Evolutionary conservation across 1,139 yeast genomes (phyloP), one percentile per base, ranked within the genome.

Genomic region (Yamadazyma songkhlaensis): DNA sequence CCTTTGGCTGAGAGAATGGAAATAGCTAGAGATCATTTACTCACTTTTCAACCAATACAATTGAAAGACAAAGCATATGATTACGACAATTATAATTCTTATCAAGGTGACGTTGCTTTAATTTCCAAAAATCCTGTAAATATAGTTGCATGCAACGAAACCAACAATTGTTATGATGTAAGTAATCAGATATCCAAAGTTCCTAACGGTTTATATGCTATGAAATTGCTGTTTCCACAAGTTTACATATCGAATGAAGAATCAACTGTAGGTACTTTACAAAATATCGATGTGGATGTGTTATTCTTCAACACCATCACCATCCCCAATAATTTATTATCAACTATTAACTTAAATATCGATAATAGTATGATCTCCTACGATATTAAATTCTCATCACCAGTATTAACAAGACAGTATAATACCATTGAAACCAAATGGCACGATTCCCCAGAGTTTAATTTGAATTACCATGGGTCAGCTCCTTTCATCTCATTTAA

Each of bases 341-440:
- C 38, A 3, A 35, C 36, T 2, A 9, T 38, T 1, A 29, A 38
- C 10, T 17, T 38, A 6, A 31, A 38, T 22, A 23, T 38, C 9
- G 38, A 38, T 29, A 38, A 38, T 14, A 38, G 41, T 29, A 24
- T 38, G 15, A 32, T 38, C 6, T 30, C 41, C 5, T 32, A 38
- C 23, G 13, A 32, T n/a, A 23, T 38, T 9, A 31, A 26, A 14
- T 38, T 21, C 12, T 17, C 27, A 3, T 23, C 25, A 3, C 25
- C 31, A 8, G 22, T 34, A 2, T 3, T 11, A 10, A 28, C 36
- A 3, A 35, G 41, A 38, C 41, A 38, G 13, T 38, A 25, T 20
- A 38, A 35, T 32, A 4, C 30, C 8, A 30, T 33, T 6, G 96
- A 89, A 55, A 74, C 86, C 0, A 88, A 87, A 57, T 87, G 92